These are phyloP conservation scores for Oryza glumipatula DNA, from an alignment of 176 grass and related monocot genomes.

Conservation along the genomic window DNA sequence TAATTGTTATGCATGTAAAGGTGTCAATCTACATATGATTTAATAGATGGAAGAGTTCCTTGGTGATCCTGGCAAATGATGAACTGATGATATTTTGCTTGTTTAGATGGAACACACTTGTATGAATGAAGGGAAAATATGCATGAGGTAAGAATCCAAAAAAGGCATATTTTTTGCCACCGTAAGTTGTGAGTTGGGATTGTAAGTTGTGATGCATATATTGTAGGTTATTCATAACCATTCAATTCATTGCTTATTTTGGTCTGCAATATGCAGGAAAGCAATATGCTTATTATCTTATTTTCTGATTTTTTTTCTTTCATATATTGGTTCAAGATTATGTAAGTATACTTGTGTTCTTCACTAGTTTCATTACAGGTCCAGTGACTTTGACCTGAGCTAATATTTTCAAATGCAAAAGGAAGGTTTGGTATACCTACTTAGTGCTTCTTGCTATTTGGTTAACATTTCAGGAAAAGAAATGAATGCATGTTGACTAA, in stretches of 20 bases:
- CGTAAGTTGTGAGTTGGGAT: too few relatives aligned
- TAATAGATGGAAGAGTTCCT: not conserved
- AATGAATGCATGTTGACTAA: slow-evolving; percentile 38
- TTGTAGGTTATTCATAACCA: not conserved
- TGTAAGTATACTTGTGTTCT: slow-evolving; percentile 13
- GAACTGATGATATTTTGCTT: not conserved
- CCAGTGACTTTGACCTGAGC: slow-evolving; percentile 38
- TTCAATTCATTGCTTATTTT: slow-evolving; percentile 6
- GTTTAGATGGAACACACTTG: not conserved
- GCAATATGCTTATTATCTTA: not conserved
- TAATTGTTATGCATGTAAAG: not conserved
- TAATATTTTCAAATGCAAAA: slow-evolving; percentile 15
- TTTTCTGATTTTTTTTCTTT: not conserved
- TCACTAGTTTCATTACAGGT: slow-evolving; percentile 36
- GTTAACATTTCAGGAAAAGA: slow-evolving; percentile 37
- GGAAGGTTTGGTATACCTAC: slow-evolving; percentile 32
- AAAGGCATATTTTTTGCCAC: not conserved
- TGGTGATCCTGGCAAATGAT: not conserved
- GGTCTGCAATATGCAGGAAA: not conserved
- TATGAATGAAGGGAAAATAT: not conserved
- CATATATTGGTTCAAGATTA: slow-evolving; percentile 8
- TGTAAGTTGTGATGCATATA: not conserved
- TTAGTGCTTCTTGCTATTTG: slow-evolving; percentile 5
- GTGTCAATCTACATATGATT: not conserved
- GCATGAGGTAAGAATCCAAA: not conserved